These are phyloP conservation scores for Piper longum DNA, from an alignment of 164 flowering plant genomes.

Conservation along the genomic window DNA sequence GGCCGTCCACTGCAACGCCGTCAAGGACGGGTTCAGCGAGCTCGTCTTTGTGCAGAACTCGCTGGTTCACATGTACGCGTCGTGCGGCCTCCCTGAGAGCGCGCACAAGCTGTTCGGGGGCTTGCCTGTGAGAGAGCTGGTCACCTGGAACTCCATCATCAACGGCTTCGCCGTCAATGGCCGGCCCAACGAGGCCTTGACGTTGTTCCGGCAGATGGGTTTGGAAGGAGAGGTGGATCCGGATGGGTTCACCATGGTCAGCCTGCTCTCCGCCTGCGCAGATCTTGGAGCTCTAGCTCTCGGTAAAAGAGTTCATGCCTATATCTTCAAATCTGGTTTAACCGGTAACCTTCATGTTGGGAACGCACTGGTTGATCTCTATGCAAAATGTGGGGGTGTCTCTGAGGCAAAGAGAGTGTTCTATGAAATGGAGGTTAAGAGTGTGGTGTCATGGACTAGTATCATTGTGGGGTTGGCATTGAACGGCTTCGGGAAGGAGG, in stretches of 20 bases:
- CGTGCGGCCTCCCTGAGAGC: conserved; percentile 18
- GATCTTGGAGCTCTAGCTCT: conserved; percentile 25
- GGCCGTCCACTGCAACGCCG: conserved; percentile 9
- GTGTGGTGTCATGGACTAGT: conserved; percentile 26
- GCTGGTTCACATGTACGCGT: conserved; percentile 16
- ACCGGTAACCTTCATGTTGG: conserved; percentile 17
- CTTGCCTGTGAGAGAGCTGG: conserved; percentile 15
- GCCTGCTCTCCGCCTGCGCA: conserved; percentile 22
- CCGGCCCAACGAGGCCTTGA: conserved; percentile 22
- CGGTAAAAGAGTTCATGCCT: conserved; percentile 24
- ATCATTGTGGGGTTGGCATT: conserved; percentile 27
- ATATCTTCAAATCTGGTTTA: conserved; percentile 20
- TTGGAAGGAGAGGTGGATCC: conserved; percentile 19
- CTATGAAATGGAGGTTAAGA: conserved; percentile 17
- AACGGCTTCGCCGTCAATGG: conserved; percentile 26
- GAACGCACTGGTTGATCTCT: conserved; percentile 19
- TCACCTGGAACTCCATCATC: conserved; percentile 25
- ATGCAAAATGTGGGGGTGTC: conserved; percentile 25
- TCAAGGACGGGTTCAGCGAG: conserved; percentile 16
- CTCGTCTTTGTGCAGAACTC: conserved; percentile 21
- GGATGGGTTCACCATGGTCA: conserved; percentile 27
- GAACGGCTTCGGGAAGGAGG: conserved; percentile 22
- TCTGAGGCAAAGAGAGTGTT: conserved; percentile 16
- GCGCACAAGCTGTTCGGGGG: conserved; percentile 18
- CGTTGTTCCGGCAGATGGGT: conserved; percentile 19